Base-by-base conservation (phyloP, 352 stramenopile species). In the Phytopythium chamaehyphon region DNA sequence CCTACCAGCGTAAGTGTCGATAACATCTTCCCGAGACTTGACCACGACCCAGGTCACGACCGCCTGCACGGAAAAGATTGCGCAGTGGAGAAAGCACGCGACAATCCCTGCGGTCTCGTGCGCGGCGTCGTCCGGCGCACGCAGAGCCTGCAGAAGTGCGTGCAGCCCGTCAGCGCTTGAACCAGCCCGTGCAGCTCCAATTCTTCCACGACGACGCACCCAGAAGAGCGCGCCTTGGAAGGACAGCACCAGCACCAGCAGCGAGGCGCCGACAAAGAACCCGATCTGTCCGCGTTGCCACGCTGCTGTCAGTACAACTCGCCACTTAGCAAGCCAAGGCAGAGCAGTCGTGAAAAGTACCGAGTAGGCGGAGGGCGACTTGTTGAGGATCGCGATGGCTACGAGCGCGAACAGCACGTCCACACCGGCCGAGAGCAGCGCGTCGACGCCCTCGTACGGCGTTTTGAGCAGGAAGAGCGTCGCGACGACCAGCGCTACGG, bases 11-110 rank as follows among this genome's bases (percentile, higher is more conserved):
- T 90, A 93, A 0, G 82, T 93, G 47, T 93, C 82, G 37, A 93
- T 93, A 15, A 90, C 77, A 57, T 89, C 82, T 62, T 93, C 79
- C 59, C 88, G 90, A 10, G 73, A 83, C 56, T 87, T 77, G 23
- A 87, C 63, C 21, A 93, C 64, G 37, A 82, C 55, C 33, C 62
- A 76, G 3, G 82, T 90, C 28, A 89, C 69, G 0, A 54, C 56
- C 38, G 78, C 60, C 42, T 93, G 82, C 28, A 90, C 67, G 8
- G 63, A 53, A 40, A 86, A 87, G 57, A 93, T 84, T 16, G 66
- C 43, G 19, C 46, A 42, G 45, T 93, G 73, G 8, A 93, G 49
- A 11, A 33, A 58, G 22, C 69, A 77, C 15, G 79, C 79, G 24
- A 80, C 48, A 26, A 69, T 72, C 18, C 66, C 76, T 12, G 79